Percentiles rank a stretch among this genome's conserved stretches.
phyloP scores from a whole-genome alignment of 2,329 filamentous ascomycete species.

The Sarocladium strictum region DNA sequence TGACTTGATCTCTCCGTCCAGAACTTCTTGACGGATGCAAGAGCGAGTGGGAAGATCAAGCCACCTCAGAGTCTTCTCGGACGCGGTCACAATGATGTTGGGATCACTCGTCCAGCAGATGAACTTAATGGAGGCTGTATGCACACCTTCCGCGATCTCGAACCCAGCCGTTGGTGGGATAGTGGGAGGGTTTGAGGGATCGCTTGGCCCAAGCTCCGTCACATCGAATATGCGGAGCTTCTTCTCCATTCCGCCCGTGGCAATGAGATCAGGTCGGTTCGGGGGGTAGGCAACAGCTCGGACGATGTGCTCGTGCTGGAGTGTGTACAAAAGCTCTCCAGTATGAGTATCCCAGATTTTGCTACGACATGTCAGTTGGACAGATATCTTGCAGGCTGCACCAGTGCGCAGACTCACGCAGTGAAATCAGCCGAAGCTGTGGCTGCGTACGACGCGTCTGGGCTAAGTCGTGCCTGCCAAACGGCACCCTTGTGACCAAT shows the following conservation, averaged over 20 bases:
- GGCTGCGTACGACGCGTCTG: constrained; percentile 80
- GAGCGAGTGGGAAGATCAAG: constrained; percentile 77
- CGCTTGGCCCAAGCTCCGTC: constrained; percentile 45
- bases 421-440: constrained; percentile 96
- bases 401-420: constrained; percentile 51
- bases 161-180: constrained; percentile 61
- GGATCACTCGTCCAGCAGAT: constrained; percentile 91
- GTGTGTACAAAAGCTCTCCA: constrained; percentile 78
- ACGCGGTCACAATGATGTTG: constrained; percentile 84
- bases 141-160: constrained; percentile 80
- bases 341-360: constrained; percentile 98
- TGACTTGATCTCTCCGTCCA: constrained; percentile 83
- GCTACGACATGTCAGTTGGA: constrained; percentile 37
- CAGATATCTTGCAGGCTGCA: constrained; percentile 22
- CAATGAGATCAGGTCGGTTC: constrained; percentile 75
- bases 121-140: constrained; percentile 87
- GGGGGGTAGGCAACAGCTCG: constrained; percentile 86
- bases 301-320: constrained; percentile 93
- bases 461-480: constrained; percentile 89
- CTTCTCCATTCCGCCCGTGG: constrained; percentile 93
- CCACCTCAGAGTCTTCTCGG: constrained; percentile 90
- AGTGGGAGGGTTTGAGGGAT: constrained; percentile 34
- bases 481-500: constrained; percentile 97
- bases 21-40: constrained; percentile 67
- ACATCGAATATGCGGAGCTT: constrained; percentile 93